These are phyloP conservation scores for Hymenoscyphus occultus DNA, from an alignment of 2,329 filamentous ascomycete genomes.

Conservation along the genomic window DNA sequence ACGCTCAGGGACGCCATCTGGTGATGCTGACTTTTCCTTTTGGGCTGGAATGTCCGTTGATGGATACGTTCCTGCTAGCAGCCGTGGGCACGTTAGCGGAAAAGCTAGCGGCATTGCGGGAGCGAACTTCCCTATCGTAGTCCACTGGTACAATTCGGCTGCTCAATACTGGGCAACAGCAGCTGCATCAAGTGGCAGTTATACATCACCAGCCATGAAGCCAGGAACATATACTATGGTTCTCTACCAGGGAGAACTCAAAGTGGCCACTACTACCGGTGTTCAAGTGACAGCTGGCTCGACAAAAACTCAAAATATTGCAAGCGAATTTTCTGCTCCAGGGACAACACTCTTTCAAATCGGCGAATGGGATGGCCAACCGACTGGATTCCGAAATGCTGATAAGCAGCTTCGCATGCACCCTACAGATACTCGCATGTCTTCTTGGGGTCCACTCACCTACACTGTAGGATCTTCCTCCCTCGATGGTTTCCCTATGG, in stretches of 20 bases:
- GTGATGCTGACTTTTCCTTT: conserved; percentile 52
- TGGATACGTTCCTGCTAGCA: conserved; percentile 54
- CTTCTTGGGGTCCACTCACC: conserved; percentile 55
- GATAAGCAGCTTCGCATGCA: conserved; percentile 67
- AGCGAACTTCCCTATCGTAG: conserved; percentile 51
- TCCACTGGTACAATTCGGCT: conserved; percentile 63
- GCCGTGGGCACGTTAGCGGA: conserved; percentile 58
- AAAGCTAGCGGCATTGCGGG: conserved; percentile 54
- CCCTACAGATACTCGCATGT: conserved; percentile 63
- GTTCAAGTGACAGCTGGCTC: conserved; percentile 50
- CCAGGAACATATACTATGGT: conserved; percentile 68
- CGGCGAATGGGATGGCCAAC: conserved; percentile 63
- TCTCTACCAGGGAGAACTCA: conserved; percentile 58
- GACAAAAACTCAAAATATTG: conserved; percentile 49
- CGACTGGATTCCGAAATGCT: conserved; percentile 63
- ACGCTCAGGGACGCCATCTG: conserved; percentile 52
- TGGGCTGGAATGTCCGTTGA: conserved; percentile 56
- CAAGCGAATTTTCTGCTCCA: conserved; percentile 43
- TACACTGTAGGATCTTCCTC: conserved; percentile 58
- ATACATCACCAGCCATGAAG: conserved; percentile 64
- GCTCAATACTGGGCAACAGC: conserved; percentile 66
- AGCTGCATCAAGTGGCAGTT: conserved; percentile 48
- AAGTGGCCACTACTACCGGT: conserved; percentile 46
- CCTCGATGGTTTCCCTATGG: conserved; percentile 60
- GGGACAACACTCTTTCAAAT: conserved; percentile 60